These are phyloP conservation scores for Colletotrichum ledebouriae DNA, from an alignment of 2,329 filamentous ascomycete genomes.

Conservation along the genomic window DNA sequence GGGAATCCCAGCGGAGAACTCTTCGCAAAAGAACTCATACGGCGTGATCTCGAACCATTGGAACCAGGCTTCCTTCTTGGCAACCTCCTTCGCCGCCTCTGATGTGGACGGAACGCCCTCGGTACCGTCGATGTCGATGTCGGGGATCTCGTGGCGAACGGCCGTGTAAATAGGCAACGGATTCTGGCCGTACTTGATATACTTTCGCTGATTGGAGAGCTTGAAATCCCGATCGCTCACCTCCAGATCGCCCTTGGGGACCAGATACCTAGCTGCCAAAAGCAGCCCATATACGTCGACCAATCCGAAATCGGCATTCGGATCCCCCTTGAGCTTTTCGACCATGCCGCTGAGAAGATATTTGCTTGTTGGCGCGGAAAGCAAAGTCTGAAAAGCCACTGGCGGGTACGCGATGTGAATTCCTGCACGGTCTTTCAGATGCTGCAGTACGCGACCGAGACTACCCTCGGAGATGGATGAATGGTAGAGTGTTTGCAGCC, in stretches of 20 bases:
- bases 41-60: slow-evolving; percentile 98
- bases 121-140: slow-evolving; percentile 62
- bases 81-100: slow-evolving; percentile 65
- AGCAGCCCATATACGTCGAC: slow-evolving; percentile 94
- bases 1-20: slow-evolving; percentile 90
- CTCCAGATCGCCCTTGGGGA: slow-evolving; percentile 86
- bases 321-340: slow-evolving; percentile 89
- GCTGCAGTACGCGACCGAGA: slow-evolving; percentile 80
- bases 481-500: slow-evolving; percentile 90
- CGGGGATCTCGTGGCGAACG: slow-evolving; percentile 93
- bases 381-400: slow-evolving; percentile 82
- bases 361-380: slow-evolving; percentile 93
- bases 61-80: slow-evolving; percentile 85
- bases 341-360: slow-evolving; percentile 89
- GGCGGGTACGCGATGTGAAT: slow-evolving; percentile 95
- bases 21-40: slow-evolving; percentile 96
- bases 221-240: slow-evolving; percentile 87
- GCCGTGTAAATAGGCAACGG: slow-evolving; percentile 96
- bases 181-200: slow-evolving; percentile 81
- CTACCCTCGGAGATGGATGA: slow-evolving; percentile 80
- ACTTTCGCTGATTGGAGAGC: slow-evolving; percentile 85
- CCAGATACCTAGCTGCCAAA: slow-evolving; percentile 84
- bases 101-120: slow-evolving; percentile 50
- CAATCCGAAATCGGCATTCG: slow-evolving; percentile 84
- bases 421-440: slow-evolving; percentile 86